Evolutionary conservation across 2,329 filamentous ascomycete species (phyloP).

Genomic region (Botrytis deweyae): DNA sequence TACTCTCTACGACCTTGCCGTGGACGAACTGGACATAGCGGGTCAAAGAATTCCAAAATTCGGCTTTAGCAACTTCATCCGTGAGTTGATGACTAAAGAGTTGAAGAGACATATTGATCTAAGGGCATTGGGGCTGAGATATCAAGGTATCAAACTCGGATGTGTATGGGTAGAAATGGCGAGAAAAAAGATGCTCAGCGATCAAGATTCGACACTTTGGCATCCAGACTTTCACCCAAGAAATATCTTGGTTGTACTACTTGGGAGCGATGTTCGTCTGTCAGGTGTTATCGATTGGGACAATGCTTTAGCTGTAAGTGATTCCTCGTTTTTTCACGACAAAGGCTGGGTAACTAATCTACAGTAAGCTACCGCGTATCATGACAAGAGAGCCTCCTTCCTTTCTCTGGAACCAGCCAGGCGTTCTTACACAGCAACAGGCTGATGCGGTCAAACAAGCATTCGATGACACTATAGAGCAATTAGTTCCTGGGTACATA

Average conservation of each 20-base stretch:
- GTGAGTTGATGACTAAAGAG: neutral
- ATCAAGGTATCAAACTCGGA: neutral
- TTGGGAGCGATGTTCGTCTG: neutral
- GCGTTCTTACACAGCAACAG: neutral
- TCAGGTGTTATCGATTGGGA: conserved; percentile 5
- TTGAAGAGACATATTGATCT: rapidly evolving
- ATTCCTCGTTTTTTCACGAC: neutral
- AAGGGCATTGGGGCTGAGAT: neutral
- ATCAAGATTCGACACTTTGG: neutral
- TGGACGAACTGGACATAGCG: neutral
- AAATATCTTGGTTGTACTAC: neutral
- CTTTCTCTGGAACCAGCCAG: neutral
- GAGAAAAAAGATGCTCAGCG: neutral
- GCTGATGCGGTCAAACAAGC: neutral
- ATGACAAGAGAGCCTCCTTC: conserved; percentile 1
- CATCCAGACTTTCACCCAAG: conserved; percentile 8
- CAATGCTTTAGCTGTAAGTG: neutral
- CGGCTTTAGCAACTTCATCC: rapidly evolving
- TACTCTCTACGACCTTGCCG: neutral
- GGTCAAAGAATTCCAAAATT: neutral
- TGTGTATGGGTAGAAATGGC: neutral
- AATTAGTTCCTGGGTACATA: neutral
- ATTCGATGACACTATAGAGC: neutral
- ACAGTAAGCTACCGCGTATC: neutral
- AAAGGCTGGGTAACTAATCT: neutral